These are phyloP conservation scores for Camptophora hylomeconis DNA, from an alignment of 2,329 filamentous ascomycete species.

Conservation along the genomic window DNA sequence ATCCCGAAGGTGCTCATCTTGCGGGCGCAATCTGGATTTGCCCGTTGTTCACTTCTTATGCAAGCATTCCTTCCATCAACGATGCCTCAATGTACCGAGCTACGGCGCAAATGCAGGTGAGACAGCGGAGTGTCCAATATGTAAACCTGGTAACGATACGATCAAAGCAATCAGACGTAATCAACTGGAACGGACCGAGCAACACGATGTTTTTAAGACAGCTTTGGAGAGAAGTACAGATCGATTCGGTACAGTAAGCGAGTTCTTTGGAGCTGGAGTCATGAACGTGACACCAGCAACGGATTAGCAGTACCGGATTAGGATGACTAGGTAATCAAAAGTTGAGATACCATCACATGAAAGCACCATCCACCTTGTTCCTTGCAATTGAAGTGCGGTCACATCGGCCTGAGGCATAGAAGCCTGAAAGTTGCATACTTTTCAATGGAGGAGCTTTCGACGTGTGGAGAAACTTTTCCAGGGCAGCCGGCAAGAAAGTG, in stretches of 20 bases:
- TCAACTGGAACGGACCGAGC: constrained; percentile 72
- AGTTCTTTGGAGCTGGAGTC: constrained; percentile 90
- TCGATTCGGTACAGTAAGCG: constrained; percentile 76
- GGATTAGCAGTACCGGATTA: no score
- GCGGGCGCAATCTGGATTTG: constrained; percentile 64
- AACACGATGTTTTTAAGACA: constrained; percentile 79
- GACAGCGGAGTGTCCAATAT: constrained; percentile 71
- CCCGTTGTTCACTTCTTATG: constrained; percentile 93
- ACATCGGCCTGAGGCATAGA: no score
- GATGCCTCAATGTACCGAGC: constrained; percentile 55
- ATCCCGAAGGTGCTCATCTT: constrained; percentile 74
- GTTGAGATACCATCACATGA: no score
- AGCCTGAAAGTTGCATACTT: no score
- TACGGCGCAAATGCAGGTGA: constrained; percentile 40
- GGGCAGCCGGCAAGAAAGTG: no score
- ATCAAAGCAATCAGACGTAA: constrained; percentile 75
- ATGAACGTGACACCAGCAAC: constrained; percentile 41
- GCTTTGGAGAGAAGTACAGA: constrained; percentile 58
- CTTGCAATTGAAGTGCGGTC: no score
- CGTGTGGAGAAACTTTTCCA: no score
- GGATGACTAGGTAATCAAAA: no score
- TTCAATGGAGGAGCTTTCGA: no score
- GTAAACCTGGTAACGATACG: constrained; percentile 70
- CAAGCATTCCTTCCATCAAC: constrained; percentile 92
- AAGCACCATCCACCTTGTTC: no score